A percentile compares a stretch with the other conserved stretches of the same genome.
These are phyloP conservation scores for Entomortierella lignicola DNA, from an alignment of 192 early-diverging fungal species.

Conservation along the genomic window DNA sequence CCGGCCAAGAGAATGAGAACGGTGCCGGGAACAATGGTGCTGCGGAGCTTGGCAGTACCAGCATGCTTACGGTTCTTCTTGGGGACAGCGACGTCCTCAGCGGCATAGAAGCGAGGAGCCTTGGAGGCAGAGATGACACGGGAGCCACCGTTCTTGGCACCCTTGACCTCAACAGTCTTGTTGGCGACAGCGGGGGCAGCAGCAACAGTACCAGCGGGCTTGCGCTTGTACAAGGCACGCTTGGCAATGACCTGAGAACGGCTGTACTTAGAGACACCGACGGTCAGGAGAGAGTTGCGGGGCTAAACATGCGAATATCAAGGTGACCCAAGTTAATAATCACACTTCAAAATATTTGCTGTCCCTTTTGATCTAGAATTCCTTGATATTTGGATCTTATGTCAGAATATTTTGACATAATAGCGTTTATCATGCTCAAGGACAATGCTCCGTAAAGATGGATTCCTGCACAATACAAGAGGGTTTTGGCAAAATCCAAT, in stretches of 20 bases:
- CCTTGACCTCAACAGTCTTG: constrained; percentile 79
- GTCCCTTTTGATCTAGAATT: too few relatives aligned
- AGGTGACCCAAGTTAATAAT: neutral
- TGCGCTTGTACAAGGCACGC: constrained; percentile 91
- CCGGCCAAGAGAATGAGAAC: constrained; percentile 94
- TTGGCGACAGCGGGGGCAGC: constrained; percentile 62
- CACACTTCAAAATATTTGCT: too few relatives aligned
- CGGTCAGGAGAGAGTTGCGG: constrained; percentile 85
- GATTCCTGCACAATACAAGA: too few relatives aligned
- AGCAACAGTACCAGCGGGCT: constrained; percentile 70
- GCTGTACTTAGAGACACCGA: constrained; percentile 86
- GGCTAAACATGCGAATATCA: constrained; percentile 53
- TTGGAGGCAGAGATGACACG: constrained; percentile 78
- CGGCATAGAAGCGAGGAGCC: constrained; percentile 83
- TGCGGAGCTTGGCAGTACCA: constrained; percentile 81
- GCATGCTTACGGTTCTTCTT: constrained; percentile 85
- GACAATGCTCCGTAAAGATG: too few relatives aligned
- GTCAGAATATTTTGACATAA: too few relatives aligned
- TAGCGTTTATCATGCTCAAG: too few relatives aligned
- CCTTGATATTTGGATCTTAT: too few relatives aligned
- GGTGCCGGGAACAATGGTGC: constrained; percentile 96
- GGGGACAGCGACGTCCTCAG: constrained; percentile 83
- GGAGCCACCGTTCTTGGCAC: constrained; percentile 85
- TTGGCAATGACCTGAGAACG: constrained; percentile 87
- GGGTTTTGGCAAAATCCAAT: too few relatives aligned